Conservation (phyloP, 1,284 basidiomycete species). For the Heterobasidion parviporum region DNA sequence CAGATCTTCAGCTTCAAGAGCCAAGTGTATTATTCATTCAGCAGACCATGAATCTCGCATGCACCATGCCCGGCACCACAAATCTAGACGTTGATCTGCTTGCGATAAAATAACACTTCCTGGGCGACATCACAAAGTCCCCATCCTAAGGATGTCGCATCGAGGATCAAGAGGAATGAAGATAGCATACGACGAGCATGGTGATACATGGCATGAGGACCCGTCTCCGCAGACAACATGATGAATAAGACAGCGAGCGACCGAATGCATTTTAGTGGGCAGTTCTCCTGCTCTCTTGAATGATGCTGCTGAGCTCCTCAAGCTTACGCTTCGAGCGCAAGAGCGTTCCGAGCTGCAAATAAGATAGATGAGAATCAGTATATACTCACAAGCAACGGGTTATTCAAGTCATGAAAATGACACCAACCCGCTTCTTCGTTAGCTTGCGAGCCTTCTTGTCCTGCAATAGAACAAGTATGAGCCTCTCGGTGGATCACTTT, state of each 20-base stretch:
- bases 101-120: no score
- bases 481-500: not conserved
- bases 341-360: conserved; percentile 80
- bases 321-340: conserved; percentile 96
- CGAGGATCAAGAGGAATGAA: not conserved
- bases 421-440: conserved; percentile 93
- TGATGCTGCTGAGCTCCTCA: conserved; percentile 86
- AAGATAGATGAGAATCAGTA: not conserved
- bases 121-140: no score
- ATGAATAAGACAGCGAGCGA: not conserved
- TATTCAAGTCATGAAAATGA: not conserved
- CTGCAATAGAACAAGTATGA: conserved; percentile 29
- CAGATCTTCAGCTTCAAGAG: not conserved
- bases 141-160: no score
- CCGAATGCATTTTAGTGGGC: conserved; percentile 39
- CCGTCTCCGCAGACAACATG: not conserved
- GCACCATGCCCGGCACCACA: no score
- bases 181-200: conserved; percentile 3
- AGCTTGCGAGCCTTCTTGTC: conserved; percentile 98
- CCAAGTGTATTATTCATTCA: not conserved
- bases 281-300: conserved; percentile 82
- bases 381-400: not conserved
- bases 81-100: no score
- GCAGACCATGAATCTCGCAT: no score
- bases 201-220: conserved; percentile 10